phyloP scores from a whole-genome alignment of 768 basidiomycete genomes.

The Paxillus ammoniavirescens region DNA sequence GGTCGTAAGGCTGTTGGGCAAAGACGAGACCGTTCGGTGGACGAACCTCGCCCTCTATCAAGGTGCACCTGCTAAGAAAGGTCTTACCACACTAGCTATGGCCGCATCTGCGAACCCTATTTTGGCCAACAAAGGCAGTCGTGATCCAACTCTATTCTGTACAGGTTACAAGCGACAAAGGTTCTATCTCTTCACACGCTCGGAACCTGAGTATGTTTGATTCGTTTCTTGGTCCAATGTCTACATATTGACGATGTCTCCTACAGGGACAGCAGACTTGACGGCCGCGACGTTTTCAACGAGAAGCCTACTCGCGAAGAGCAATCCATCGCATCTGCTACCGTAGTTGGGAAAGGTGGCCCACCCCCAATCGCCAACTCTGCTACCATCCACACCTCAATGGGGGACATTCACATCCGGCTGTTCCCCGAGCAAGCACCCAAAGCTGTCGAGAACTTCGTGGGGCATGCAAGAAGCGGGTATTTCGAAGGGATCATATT shows the following conservation, averaged over 20 bases:
- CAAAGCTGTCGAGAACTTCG: constrained; percentile 97
- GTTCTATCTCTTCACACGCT: constrained; percentile 93
- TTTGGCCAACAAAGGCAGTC: constrained; percentile 75
- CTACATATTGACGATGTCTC: not conserved
- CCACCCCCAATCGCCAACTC: constrained; percentile 73
- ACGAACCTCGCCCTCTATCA: constrained; percentile 89
- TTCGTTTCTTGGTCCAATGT: not conserved
- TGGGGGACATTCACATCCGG: constrained; percentile 89
- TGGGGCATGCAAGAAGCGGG: constrained; percentile 83
- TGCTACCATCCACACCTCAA: constrained; percentile 91
- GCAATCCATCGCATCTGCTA: constrained; percentile 76
- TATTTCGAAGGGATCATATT: constrained; percentile 94
- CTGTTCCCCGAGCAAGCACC: constrained; percentile 92
- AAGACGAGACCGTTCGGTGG: constrained; percentile 92
- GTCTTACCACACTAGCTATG: constrained; percentile 86
- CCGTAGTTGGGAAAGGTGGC: constrained; percentile 45
- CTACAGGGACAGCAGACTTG: constrained; percentile 75
- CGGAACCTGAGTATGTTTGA: constrained; percentile 78
- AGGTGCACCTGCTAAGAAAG: constrained; percentile 88
- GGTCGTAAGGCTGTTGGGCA: constrained; percentile 83
- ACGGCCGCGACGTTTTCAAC: constrained; percentile 97
- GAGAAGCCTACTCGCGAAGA: constrained; percentile 97
- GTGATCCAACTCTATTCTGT: constrained; percentile 91
- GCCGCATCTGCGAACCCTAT: constrained; percentile 95
- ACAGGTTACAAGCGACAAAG: constrained; percentile 91